These are phyloP conservation scores for Pseudogymnoascus sp. DNA, from an alignment of 2,329 filamentous ascomycete species.

Conservation along the genomic window DNA sequence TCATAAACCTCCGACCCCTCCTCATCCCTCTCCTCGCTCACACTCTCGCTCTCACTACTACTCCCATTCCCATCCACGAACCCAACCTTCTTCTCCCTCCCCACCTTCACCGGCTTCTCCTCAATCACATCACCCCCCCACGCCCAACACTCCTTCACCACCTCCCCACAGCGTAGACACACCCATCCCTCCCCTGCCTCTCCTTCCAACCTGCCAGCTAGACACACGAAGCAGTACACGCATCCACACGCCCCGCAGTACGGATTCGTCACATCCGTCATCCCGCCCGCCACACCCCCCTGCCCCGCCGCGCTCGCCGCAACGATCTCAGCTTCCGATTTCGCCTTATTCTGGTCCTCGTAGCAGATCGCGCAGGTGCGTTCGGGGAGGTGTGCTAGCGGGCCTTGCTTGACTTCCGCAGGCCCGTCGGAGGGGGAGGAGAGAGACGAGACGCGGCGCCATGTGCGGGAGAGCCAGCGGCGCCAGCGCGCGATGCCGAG, in stretches of 20 bases:
- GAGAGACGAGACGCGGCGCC: conserved; percentile 68
- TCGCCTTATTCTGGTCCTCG: conserved; percentile 72
- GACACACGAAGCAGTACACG: conserved; percentile 91
- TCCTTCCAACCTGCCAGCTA: conserved; percentile 81
- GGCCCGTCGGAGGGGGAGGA: conserved; percentile 42
- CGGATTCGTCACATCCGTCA: conserved; percentile 92
- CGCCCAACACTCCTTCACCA: conserved; percentile 76
- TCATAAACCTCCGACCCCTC: conserved; percentile 29
- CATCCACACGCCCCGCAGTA: conserved; percentile 90
- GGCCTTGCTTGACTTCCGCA: conserved; percentile 53
- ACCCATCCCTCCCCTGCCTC: conserved; percentile 94
- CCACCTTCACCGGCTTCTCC: conserved; percentile 30
- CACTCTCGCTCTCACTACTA: conserved; percentile 9
- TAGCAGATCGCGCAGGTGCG: conserved; percentile 96
- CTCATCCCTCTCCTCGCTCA: conserved; percentile 12
- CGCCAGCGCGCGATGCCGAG: conserved; percentile 91
- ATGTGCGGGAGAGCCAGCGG: conserved; percentile 78
- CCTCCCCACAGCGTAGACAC: conserved; percentile 79
- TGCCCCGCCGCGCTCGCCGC: conserved; percentile 57
- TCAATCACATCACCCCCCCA: conserved; percentile 87
- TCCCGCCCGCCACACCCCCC: conserved; percentile 77
- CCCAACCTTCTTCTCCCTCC: conserved; percentile 48
- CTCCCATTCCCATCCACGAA: conserved; percentile 42
- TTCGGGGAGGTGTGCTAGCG: conserved; percentile 80
- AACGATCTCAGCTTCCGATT: conserved; percentile 68